Base-by-base conservation (phyloP, 1,284 basidiomycete genomes). In the Sutorius eximius region DNA sequence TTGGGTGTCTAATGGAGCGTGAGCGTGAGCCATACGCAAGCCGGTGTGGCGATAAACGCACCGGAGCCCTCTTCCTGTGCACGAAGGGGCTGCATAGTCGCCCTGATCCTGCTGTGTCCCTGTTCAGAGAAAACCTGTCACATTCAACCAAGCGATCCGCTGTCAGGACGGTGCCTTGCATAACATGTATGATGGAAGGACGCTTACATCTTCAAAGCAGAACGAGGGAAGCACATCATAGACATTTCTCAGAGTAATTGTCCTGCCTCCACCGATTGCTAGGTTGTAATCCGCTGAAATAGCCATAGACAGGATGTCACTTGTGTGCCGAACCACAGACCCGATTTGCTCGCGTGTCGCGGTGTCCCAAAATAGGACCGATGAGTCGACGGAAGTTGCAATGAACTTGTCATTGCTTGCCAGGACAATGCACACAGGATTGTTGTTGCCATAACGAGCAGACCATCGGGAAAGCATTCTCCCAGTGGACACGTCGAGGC, bases 351-450 rank as follows among this genome's bases (percentile, higher is more conserved):
- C 24, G 29, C 41, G 34, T 1, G 60, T 53, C 0, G 15, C 7
- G 18, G 51, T 47, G 11, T 63, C 51, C 61, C 61, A 61, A 3
- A 61, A 51, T 0, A 61, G 63, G n/a, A 61, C 45, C 1, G 40
- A 51, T 1, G 45, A 51, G 11, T 29, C 15, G 1, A 37, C 45
- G 12, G 44, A 55, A 5, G 22, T 45, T 8, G 33, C 43, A 6
- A 60, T 57, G 45, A 57, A 52, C 11, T 4, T 37, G 13, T 33
- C 57, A 9, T 59, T 49, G 12, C 27, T 22, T 20, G 54, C 52
- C 3, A 60, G 13, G 1, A 37, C 15, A 8, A 60, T 60, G 16
- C 53, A 46, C 9, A 5, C 15, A 3, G 47, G 43, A 37, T 24
- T n/a, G 5, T 27, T 29, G 12, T 12, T 13, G 3, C 24, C 18